Evolutionary conservation across 1,284 basidiomycete species (phyloP).

Genomic region (Malassezia dermatis): DNA sequence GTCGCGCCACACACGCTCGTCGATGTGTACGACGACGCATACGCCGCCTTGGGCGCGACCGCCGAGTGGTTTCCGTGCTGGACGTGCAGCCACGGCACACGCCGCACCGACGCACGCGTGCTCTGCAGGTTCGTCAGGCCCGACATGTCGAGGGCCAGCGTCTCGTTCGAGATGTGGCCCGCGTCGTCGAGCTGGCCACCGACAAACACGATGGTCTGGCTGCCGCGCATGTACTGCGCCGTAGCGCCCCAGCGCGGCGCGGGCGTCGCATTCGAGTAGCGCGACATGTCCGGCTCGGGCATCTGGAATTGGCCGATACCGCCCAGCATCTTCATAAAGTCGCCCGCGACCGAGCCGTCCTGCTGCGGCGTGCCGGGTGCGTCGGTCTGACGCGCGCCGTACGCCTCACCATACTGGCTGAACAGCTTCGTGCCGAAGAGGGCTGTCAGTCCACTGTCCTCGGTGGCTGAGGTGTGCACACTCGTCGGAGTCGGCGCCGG

Average conservation of each 20-base stretch:
- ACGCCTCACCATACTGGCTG: background rate
- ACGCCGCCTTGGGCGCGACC: constrained; percentile 15
- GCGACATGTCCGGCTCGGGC: constrained; percentile 2
- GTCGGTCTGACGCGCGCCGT: background rate
- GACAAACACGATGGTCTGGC: constrained; percentile 19
- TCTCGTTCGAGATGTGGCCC: constrained; percentile 21
- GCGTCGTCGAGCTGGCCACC: constrained; percentile 19
- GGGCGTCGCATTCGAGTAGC: background rate
- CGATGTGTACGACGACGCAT: constrained; percentile 14
- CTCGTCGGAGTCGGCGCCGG: background rate
- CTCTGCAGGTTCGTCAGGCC: constrained; percentile 6
- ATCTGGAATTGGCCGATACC: background rate
- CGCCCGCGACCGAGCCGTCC: background rate
- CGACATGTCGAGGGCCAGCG: constrained; percentile 20
- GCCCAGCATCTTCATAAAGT: constrained; percentile 1
- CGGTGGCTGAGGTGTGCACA: background rate
- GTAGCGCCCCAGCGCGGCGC: constrained; percentile 36
- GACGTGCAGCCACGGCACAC: constrained; percentile 5
- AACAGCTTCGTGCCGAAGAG: background rate
- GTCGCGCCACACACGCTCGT: constrained; percentile 10
- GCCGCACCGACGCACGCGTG: background rate
- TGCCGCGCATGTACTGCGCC: constrained; percentile 27
- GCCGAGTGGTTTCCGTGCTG: background rate
- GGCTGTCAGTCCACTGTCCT: background rate
- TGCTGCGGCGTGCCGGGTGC: background rate